Percentiles rank a stretch among this genome's conserved stretches.
Evolutionary conservation across 352 stramenopile species (phyloP).

Genomic region (Thraustochytrium striatum): DNA sequence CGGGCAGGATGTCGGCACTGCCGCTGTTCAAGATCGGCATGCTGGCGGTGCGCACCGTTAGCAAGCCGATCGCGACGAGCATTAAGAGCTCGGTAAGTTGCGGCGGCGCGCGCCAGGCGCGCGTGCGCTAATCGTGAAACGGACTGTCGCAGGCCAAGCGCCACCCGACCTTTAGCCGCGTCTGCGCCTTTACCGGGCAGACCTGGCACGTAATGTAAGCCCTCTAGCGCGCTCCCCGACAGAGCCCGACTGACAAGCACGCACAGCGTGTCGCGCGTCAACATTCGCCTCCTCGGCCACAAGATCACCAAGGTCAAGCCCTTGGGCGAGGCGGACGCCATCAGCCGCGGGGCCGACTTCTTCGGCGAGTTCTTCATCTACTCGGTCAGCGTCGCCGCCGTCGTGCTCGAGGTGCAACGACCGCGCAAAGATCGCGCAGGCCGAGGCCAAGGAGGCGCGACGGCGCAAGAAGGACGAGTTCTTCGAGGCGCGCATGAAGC

Average conservation of each 20-base stretch:
- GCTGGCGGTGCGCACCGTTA: conserved; percentile 42
- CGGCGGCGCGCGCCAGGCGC: background rate
- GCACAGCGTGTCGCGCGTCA: conserved; percentile 25
- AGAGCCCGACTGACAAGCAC: background rate
- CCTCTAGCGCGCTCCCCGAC: background rate
- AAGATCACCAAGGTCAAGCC: conserved; percentile 48
- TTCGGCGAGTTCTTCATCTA: conserved; percentile 52
- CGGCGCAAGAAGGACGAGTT: background rate
- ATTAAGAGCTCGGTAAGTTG: conserved; percentile 48
- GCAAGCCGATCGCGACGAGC: conserved; percentile 47
- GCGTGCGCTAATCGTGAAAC: background rate
- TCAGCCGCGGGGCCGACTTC: conserved; percentile 48
- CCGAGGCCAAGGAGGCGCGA: background rate
- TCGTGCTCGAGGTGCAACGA: conserved; percentile 46
- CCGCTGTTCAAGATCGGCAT: conserved; percentile 52
- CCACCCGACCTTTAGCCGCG: conserved; percentile 6
- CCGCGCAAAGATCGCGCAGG: conserved; percentile 2
- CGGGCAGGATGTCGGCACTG: conserved; percentile 27
- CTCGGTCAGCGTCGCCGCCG: conserved; percentile 29
- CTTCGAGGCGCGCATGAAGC: background rate
- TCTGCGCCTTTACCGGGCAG: conserved; percentile 16
- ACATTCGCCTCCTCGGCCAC: conserved; percentile 46
- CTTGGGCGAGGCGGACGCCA: conserved; percentile 32
- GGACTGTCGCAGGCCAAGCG: conserved; percentile 22
- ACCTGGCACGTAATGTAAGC: conserved; percentile 36